phyloP scores from a whole-genome alignment of 257 asterid species.

The Mitragyna speciosa region DNA sequence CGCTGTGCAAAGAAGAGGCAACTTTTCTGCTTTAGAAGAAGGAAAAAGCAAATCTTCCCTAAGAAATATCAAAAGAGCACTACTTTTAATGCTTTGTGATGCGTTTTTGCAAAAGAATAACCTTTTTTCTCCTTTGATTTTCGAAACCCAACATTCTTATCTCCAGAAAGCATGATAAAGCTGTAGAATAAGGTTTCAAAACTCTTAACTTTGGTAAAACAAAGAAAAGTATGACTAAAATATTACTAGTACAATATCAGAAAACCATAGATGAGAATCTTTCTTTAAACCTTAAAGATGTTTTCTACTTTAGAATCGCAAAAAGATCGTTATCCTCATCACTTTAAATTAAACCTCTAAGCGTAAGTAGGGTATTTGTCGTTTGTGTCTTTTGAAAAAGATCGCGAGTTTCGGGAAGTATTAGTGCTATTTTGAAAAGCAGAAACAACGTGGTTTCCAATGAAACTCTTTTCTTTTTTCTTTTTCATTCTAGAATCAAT shows the following conservation, averaged over 20 bases:
- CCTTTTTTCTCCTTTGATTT: constrained; percentile 45
- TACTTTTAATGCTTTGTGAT: constrained; percentile 59
- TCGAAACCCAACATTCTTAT: constrained; percentile 62
- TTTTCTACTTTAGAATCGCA: constrained; percentile 39
- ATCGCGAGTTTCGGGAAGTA: constrained; percentile 20
- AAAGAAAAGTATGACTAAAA: constrained; percentile 1
- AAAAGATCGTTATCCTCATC: constrained; percentile 39
- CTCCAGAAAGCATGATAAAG: constrained; percentile 54
- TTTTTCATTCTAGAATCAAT: background rate
- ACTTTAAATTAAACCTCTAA: constrained; percentile 43
- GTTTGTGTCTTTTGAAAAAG: constrained; percentile 38
- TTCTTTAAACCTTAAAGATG: constrained; percentile 32
- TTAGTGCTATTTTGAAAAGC: constrained; percentile 28
- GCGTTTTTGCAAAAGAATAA: constrained; percentile 50
- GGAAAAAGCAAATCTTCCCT: constrained; percentile 36
- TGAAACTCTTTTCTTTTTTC: constrained; percentile 8
- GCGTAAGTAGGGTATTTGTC: constrained; percentile 54
- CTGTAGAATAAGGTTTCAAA: constrained; percentile 34
- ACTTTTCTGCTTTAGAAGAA: constrained; percentile 34
- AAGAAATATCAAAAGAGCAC: constrained; percentile 48
- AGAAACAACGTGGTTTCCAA: constrained; percentile 19
- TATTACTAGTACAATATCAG: background rate
- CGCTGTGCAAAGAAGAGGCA: constrained; percentile 38
- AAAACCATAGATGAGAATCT: constrained; percentile 35
- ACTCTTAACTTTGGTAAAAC: constrained; percentile 5